Percentiles rank a stretch among this genome's conserved stretches.
phyloP scores from a whole-genome alignment of 495 filamentous ascomycete species.

The Penicillium paxilli region DNA sequence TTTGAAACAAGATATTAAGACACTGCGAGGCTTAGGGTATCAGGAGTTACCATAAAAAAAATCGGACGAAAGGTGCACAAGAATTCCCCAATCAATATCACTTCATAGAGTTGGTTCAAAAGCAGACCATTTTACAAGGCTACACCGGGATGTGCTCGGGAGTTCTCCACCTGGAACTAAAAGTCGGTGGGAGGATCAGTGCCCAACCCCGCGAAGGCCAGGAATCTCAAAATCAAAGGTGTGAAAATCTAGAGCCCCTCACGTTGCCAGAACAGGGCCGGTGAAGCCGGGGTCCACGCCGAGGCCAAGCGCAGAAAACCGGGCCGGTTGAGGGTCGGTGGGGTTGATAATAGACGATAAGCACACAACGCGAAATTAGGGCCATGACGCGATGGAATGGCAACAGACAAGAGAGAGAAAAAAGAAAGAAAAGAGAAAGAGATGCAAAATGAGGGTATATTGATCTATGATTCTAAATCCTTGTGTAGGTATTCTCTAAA shows the following conservation, averaged over 20 bases:
- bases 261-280: background rate
- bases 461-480: slow-evolving; percentile 21
- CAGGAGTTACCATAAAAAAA: too few relatives aligned
- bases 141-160: background rate
- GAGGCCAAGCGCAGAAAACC: slow-evolving; percentile 15
- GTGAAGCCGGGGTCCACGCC: slow-evolving; percentile 2
- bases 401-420: background rate
- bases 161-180: background rate
- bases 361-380: slow-evolving; percentile 15
- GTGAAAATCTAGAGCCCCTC: background rate
- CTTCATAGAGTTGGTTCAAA: background rate
- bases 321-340: slow-evolving; percentile 17
- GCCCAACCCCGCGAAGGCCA: background rate
- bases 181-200: background rate
- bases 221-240: background rate
- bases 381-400: background rate
- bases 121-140: background rate
- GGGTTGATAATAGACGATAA: slow-evolving; percentile 12
- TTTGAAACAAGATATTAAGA: too few relatives aligned
- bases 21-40: too few relatives aligned
- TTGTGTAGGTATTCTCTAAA: slow-evolving; percentile 2
- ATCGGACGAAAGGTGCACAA: background rate
- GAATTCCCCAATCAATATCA: background rate
- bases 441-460: slow-evolving; percentile 26
- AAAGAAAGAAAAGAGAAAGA: background rate